Evolutionary conservation across 2,329 filamentous ascomycete genomes (phyloP).

Genomic region (Aspergillus hiratsukae): DNA sequence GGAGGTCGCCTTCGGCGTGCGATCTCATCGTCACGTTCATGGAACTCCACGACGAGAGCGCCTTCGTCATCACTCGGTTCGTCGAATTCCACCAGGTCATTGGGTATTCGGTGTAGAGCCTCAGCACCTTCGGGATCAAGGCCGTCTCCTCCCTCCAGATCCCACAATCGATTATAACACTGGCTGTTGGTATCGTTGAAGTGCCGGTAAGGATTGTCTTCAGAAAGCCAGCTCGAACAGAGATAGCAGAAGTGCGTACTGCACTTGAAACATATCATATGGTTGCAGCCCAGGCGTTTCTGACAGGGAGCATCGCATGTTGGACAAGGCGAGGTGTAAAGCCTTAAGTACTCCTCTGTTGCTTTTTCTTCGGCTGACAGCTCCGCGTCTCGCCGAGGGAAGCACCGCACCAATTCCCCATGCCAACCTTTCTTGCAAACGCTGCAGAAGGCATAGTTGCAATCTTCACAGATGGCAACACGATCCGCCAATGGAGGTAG

Average conservation of each 20-base stretch:
- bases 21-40: constrained; percentile 24
- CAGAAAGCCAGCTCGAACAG: constrained; percentile 79
- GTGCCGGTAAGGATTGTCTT: constrained; percentile 78
- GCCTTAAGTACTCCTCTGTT: constrained; percentile 74
- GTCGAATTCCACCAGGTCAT: constrained; percentile 35
- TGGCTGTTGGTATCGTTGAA: constrained; percentile 68
- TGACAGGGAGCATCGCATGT: constrained; percentile 80
- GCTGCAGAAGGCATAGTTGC: constrained; percentile 80
- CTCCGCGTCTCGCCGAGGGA: constrained; percentile 61
- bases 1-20: constrained; percentile 28
- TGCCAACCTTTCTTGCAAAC: constrained; percentile 83
- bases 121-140: constrained; percentile 40
- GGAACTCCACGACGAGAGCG: constrained; percentile 21
- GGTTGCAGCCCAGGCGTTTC: constrained; percentile 92
- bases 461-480: constrained; percentile 82
- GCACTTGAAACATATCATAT: constrained; percentile 92
- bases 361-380: constrained; percentile 81
- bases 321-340: constrained; percentile 82
- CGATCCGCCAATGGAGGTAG: constrained; percentile 56
- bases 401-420: constrained; percentile 73
- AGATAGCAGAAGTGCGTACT: constrained; percentile 93
- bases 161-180: constrained; percentile 88
- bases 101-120: constrained; percentile 37
- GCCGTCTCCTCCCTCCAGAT: constrained; percentile 74
- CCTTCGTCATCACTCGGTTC: constrained; percentile 30